phyloP scores from a whole-genome alignment of 2,329 filamentous ascomycete species.

The Coleophoma crateriformis region DNA sequence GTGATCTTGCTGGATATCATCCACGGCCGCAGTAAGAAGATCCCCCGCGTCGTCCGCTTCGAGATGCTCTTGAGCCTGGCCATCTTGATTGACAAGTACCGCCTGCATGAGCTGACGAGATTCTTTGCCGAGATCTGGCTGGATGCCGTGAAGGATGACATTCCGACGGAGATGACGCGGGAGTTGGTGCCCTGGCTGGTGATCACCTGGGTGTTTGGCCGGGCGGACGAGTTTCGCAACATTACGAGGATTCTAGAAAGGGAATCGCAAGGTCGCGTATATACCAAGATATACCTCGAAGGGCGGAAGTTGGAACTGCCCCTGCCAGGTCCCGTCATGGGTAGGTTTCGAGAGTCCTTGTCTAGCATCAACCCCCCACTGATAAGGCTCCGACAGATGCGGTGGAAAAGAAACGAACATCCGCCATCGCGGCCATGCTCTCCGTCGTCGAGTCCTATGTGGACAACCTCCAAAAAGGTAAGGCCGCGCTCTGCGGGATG shows the following conservation, averaged over 20 bases:
- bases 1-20: constrained; percentile 23
- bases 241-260: neutral
- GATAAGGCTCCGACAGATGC: neutral
- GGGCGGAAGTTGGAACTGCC: neutral
- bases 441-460: neutral
- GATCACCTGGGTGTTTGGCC: neutral
- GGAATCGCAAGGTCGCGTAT: neutral
- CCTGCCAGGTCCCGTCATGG: neutral
- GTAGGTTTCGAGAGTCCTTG: neutral
- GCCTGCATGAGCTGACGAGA: neutral
- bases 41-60: constrained; percentile 17
- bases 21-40: constrained; percentile 18
- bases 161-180: neutral
- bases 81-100: constrained; percentile 19
- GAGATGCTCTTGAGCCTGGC: constrained; percentile 20
- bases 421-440: neutral
- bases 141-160: too few relatives aligned
- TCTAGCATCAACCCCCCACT: too few relatives aligned
- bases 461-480: neutral
- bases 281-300: neutral
- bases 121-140: constrained; percentile 1
- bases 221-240: neutral
- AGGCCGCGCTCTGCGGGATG: neutral
- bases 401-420: too few relatives aligned
- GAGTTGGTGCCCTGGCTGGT: neutral